Evolutionary conservation across 257 asterid species (phyloP).

Genomic region (Solanum dulcamara): DNA sequence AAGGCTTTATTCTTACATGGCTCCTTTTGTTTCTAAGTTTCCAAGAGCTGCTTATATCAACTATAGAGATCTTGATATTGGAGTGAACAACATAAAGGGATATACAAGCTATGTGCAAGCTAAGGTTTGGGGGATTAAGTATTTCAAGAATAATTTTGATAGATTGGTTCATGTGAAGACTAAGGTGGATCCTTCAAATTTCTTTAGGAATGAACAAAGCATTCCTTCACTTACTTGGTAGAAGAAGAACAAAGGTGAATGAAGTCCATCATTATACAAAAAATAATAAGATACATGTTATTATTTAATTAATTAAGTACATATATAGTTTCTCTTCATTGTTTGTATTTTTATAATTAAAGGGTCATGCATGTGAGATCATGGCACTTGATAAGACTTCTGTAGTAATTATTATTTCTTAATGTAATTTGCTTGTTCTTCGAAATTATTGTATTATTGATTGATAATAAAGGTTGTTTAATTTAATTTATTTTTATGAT

Average conservation of each 20-base stretch:
- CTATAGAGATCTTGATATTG: slow-evolving; percentile 7
- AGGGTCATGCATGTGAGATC: neutral
- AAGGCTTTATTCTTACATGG: neutral
- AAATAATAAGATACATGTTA: neutral
- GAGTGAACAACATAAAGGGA: neutral
- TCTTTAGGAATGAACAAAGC: slow-evolving; percentile 8
- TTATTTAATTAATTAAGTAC: neutral
- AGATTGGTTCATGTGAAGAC: slow-evolving; percentile 2
- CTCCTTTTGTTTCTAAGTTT: neutral
- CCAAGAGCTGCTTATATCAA: slow-evolving; percentile 4
- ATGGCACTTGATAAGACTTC: neutral
- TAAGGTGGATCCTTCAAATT: neutral
- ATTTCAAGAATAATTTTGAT: slow-evolving; percentile 4
- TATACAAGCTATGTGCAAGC: neutral
- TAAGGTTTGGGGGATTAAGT: neutral
- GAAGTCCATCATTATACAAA: neutral
- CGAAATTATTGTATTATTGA: neutral
- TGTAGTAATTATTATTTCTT: neutral
- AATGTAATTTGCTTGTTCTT: neutral
- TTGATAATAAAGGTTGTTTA: neutral
- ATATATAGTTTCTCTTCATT: neutral
- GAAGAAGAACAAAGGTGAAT: neutral
- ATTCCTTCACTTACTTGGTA: neutral
- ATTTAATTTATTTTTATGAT: neutral
- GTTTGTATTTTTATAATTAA: neutral